These are phyloP conservation scores for Botrytis fragariae DNA, from an alignment of 2,329 filamentous ascomycete species.

Conservation along the genomic window DNA sequence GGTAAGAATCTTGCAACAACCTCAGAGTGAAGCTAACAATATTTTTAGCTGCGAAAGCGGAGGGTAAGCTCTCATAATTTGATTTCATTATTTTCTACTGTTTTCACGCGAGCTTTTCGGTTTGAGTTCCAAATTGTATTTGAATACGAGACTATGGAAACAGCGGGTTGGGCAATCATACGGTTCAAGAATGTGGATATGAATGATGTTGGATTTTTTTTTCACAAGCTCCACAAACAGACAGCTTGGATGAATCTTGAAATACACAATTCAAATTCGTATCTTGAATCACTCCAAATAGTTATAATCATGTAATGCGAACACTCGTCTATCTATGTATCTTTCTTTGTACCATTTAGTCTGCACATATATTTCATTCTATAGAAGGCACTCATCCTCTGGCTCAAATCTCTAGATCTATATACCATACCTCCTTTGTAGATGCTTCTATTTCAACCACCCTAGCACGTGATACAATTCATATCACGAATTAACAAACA, in stretches of 20 bases:
- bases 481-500: background rate
- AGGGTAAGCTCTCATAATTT: slow-evolving; percentile 62
- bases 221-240: background rate
- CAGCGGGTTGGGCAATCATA: background rate
- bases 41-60: slow-evolving; percentile 63
- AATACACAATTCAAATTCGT: slow-evolving; percentile 6
- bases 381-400: background rate
- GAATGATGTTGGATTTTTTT: slow-evolving; percentile 20
- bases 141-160: slow-evolving; percentile 2
- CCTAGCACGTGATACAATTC: background rate
- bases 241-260: slow-evolving; percentile 14
- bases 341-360: background rate
- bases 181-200: background rate
- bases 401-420: background rate
- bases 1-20: slow-evolving; percentile 46
- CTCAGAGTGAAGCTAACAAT: slow-evolving; percentile 34
- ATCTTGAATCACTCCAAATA: background rate
- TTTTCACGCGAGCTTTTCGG: background rate
- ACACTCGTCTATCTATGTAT: background rate
- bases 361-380: background rate
- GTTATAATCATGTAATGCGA: slow-evolving; percentile 5
- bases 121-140: slow-evolving; percentile 11
- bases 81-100: slow-evolving; percentile 11
- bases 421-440: background rate
- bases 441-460: background rate